Percentiles rank a stretch among this genome's conserved stretches.
phyloP scores from a whole-genome alignment of 805 yeast species.

The Hanseniaspora jakobsenii region DNA sequence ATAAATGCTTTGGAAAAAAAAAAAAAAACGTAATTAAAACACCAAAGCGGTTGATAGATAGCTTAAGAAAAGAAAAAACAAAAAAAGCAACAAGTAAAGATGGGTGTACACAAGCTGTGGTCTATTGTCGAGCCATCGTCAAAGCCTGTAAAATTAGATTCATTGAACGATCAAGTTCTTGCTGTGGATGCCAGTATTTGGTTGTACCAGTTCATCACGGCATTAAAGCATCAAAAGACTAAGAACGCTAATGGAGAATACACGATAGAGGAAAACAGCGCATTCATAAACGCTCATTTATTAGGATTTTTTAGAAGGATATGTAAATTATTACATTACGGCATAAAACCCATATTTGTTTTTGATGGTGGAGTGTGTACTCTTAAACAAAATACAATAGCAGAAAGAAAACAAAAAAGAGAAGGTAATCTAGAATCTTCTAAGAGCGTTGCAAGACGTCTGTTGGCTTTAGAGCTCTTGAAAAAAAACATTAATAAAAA shows the following conservation, averaged over 20 bases:
- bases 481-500: slow-evolving; percentile 40
- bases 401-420: slow-evolving; percentile 56
- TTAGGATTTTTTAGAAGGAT: slow-evolving; percentile 93
- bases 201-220: slow-evolving; percentile 93
- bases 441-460: slow-evolving; percentile 60
- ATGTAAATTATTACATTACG: slow-evolving; percentile 77
- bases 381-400: slow-evolving; percentile 67
- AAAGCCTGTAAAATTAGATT: slow-evolving; percentile 77
- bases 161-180: slow-evolving; percentile 59
- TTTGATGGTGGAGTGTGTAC: slow-evolving; percentile 93
- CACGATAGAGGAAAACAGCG: slow-evolving; percentile 49
- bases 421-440: slow-evolving; percentile 64
- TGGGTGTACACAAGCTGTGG: slow-evolving; percentile 98
- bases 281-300: slow-evolving; percentile 67
- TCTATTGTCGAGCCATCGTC: slow-evolving; percentile 81
- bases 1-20: not conserved
- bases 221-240: slow-evolving; percentile 55
- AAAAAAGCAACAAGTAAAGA: slow-evolving; percentile 22
- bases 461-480: slow-evolving; percentile 60
- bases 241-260: slow-evolving; percentile 9
- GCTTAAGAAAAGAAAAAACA: no score
- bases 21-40: not conserved
- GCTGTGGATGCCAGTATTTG: slow-evolving; percentile 98
- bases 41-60: no score
- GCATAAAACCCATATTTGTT: slow-evolving; percentile 78